Base-by-base conservation (phyloP, 129 eudicot genomes). In the Logfia minima region DNA sequence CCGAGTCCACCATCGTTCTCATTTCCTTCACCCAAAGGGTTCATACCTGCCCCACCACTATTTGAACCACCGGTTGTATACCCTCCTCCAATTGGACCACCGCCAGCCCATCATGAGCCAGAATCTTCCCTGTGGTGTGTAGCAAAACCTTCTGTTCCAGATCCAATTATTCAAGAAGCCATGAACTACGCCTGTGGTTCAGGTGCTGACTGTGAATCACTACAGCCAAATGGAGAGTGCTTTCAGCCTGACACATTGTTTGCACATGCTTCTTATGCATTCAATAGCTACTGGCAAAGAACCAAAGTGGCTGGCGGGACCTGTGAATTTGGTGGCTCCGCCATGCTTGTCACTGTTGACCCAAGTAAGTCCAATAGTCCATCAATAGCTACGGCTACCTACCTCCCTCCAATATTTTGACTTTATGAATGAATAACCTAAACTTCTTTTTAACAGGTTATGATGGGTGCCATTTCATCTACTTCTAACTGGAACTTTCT, bases 251-350 rank as follows among this genome's bases (percentile, higher is more conserved):
- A 91, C 75, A 93, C 96, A 48, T 55, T 93, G 67, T 77, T 89
- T 52, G 97, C 98, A 3, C 98, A 93, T 75, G 98, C 98, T 21
- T 93, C 98, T 5, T 93, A 93, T 65, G 97, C 98, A 0, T 91
- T 93, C 72, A 93, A 93, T 53, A 93, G 98, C 78, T 93, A 87
- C 68, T 93, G 93, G 93, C 98, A 93, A 77, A 89, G 97, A 77
- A 91, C 92, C 34, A 93, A 85, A 81, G 88, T 75, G 43, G 89
- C 87, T 26, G 98, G 98, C 4, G 98, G 96, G 8, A 87, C 83
- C 6, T 94, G 98, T 79, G 86, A 81, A 23, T 94, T 94, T 61
- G 98, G 98, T 52, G 97, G 98, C 19, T 83, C 97, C 1, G 97
- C 98, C 31, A 86, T 94, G 61, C 91, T 94, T 13, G 93, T 94